Percentiles rank a stretch among this genome's conserved stretches.
Conservation (phyloP, 257 asterid species). For the Rehmannia glutinosa region DNA sequence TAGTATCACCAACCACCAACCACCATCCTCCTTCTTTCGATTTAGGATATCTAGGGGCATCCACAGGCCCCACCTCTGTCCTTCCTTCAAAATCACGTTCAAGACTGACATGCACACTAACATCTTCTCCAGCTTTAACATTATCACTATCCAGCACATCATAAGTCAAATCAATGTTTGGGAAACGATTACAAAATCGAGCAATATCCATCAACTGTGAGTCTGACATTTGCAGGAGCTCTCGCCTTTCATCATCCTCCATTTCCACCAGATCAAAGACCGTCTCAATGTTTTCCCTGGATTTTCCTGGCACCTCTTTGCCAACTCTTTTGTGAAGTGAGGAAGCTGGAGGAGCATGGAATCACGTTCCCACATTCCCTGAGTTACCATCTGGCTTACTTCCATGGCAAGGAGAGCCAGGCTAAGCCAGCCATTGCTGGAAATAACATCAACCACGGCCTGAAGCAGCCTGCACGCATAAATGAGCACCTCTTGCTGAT, state of each 20-base stretch:
- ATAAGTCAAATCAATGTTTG: conserved; percentile 46
- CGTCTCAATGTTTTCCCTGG: conserved; percentile 40
- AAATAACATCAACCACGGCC: conserved; percentile 63
- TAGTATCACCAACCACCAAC: conserved; percentile 58
- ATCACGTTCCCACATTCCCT: conserved; percentile 66
- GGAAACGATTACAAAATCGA: conserved; percentile 51
- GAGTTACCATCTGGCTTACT: conserved; percentile 62
- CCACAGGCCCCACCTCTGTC: conserved; percentile 50
- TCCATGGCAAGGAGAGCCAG: conserved; percentile 59
- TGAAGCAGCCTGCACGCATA: conserved; percentile 53
- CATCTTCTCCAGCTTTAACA: conserved; percentile 36
- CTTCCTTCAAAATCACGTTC: conserved; percentile 54
- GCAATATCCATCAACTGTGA: conserved; percentile 52
- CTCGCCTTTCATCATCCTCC: conserved; percentile 59
- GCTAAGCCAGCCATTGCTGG: conserved; percentile 64
- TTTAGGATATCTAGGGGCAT: conserved; percentile 57
- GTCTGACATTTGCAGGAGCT: conserved; percentile 54
- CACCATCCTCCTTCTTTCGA: conserved; percentile 64
- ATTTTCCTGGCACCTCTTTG: conserved; percentile 47
- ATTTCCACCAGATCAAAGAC: conserved; percentile 50
- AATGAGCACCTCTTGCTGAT: conserved; percentile 54
- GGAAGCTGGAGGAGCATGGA: conserved; percentile 64
- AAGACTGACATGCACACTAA: conserved; percentile 36
- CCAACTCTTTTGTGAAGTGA: conserved; percentile 52
- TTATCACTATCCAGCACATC: conserved; percentile 34